Evolutionary conservation across 331 rosid species (phyloP), one percentile per base, ranked within the genome.

Genomic region (Malus hybrid): DNA sequence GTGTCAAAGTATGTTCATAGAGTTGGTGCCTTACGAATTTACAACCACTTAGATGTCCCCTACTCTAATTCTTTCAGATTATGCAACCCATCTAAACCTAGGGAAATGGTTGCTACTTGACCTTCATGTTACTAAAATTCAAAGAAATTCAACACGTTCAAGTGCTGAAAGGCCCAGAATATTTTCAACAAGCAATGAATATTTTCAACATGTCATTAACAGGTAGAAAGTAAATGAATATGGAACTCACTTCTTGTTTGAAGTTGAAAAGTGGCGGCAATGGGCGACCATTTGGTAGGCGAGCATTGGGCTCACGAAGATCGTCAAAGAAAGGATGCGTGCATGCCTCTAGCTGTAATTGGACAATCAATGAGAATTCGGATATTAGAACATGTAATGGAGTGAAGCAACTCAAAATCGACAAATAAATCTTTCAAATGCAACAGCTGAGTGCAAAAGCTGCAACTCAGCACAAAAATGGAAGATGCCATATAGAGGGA

Each of bases 281-380:
- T 1, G 87, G 88, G 71, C 97, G 97, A 28, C 96, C 95, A 86
- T 85, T 95, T 27, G 99, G 99, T 48, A 95, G 89, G 57, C 96
- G 89, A 42, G 90, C 91, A 83, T 89, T 90, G 75, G 93, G 91
- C 50, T 90, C 97, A 42, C 97, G 97, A 32, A 95, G 97, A 84
- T 92, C 99, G 24, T 95, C 97, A 78, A 94, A 94, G 89, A 94
- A 94, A 57, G 97, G 89, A 80, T 92, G 99, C 1, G 96, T 82
- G 80, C 96, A 89, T 69, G 99, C 97, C 87, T 95, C 96, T 74
- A 95, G 90, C 99, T 95, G 90, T 73, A 78, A 78, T 70, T 24
- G n/a, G 33, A 46, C 42, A 52, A 22, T 24, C 44, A 61, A 29
- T 31, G 11, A 32, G 70, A 36, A 27, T 4, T 61, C 29, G 3